Base-by-base conservation (phyloP, 164 flowering plant genomes). In the Buxus sempervirens region DNA sequence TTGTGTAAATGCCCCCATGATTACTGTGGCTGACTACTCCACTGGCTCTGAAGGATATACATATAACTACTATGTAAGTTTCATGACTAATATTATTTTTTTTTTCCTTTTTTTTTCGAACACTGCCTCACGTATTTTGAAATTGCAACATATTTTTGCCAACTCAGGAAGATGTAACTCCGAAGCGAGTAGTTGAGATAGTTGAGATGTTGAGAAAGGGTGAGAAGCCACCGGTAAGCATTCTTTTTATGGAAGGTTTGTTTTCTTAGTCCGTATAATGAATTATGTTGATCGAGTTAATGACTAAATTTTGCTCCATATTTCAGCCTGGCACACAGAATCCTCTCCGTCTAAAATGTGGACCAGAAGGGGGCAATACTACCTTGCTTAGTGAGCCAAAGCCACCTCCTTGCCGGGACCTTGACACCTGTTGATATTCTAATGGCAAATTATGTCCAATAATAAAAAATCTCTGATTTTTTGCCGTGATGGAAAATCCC, bases 1-100 rank as follows among this genome's bases (percentile, higher is more conserved):
- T 59, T 96, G 99, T 76, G 99, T 96, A 59, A 96, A 96, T 85
- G 99, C 99, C 80, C 99, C 99, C 14, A 96, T 96, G 99, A 93
- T 96, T 42, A 88, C 98, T 4, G 97, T 96, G 53, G 99, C 96
- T 32, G 99, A 96, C 78, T 96, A 96, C 81, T 89, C 99, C 65
- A 89, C 85, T 65, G 96, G 98, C 63, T 96, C 99, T 49, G 98
- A 93, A 83, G 98, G 96, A 82, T 96, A 93, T 72, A 86, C 95
- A 55, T 96, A 96, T 75, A 88, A 96, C 71, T 96, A 96, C 75
- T 89, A 79, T 76, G 99, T 93, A 58, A 9, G 98, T 78, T 41
- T 15, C 51, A 45, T 45, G 51, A 45, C n/a, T 19, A 22, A 45
- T 20, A 54, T 56, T 60, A 63, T 26, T n/a, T 18, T 20, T 23